Evolutionary conservation across 805 yeast genomes (phyloP), one percentile per base, ranked within the genome.

Genomic region (Tetrapisispora arboricola): DNA sequence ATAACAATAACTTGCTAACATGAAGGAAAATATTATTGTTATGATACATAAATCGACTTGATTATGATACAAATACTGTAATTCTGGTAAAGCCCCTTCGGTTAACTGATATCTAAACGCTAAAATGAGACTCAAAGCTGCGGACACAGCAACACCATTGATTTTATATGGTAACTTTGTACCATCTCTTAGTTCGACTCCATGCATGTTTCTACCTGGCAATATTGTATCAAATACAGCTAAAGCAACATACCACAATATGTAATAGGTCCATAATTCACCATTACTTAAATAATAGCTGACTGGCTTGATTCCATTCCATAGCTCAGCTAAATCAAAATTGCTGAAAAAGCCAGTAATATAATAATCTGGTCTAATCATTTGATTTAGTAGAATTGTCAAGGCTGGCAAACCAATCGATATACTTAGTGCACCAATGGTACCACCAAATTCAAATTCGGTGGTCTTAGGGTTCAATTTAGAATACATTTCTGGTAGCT

Each of bases 181-280:
- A 2, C 92, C 92, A 58, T 87, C 95, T 53, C 96, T 71, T 43
- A 90, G 65, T 42, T 58, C 61, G 10, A 79, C 76, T 20, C 98
- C 98, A 25, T 72, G 57, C 50, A 76, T 63, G 19, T 56, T 60
- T 43, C 65, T 71, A 1, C 90, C 94, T 11, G 90, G 88, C 26
- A 84, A 63, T 3, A 79, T 51, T 12, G 72, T 52, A 58, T 85
- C 96, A 32, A 85, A 63, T 0, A 72, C 44, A 4, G 76, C 80
- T 39, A 92, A 67, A 0, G 68, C 70, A 42, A 68, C 67, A 52
- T 86, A 81, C 97, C 97, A 90, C 1, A 63, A 45, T 6, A 75
- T 49, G 58, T 88, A 90, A 7, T 72, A 80, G 3, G 58, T 60
- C 84, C 94, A 76, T 9, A 78, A 70, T 6, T 59, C 55, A 17